Percentiles rank a stretch among this genome's conserved stretches.
Evolutionary conservation across 2,329 filamentous ascomycete genomes (phyloP).

Genomic region (Botrytis fragariae): DNA sequence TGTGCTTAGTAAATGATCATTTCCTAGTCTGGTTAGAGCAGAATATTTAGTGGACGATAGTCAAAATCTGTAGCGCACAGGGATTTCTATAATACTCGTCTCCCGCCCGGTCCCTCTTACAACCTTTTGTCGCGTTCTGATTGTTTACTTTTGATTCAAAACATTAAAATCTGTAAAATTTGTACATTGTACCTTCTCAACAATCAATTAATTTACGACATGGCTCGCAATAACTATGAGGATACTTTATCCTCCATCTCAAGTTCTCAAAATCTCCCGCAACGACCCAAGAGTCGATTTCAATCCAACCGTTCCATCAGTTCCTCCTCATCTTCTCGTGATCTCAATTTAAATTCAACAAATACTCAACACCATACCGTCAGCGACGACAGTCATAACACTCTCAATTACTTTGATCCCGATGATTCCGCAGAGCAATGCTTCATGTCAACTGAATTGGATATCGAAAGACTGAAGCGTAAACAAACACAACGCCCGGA

Average conservation of each 20-base stretch:
- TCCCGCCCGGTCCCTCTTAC: background rate
- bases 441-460: slow-evolving; percentile 12
- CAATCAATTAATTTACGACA: background rate
- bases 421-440: slow-evolving; percentile 13
- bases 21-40: background rate
- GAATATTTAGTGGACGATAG: background rate
- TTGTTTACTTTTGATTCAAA: slow-evolving; percentile 8
- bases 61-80: background rate
- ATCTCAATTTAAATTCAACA: slow-evolving; percentile 4
- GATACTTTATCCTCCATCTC: slow-evolving; percentile 14
- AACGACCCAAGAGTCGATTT: slow-evolving; percentile 14
- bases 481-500: slow-evolving; percentile 28
- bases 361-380: slow-evolving; percentile 16
- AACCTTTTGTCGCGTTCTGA: background rate
- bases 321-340: slow-evolving; percentile 6
- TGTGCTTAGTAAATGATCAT: background rate
- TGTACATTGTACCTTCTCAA: slow-evolving; percentile 4
- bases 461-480: slow-evolving; percentile 8
- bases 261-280: slow-evolving; percentile 4
- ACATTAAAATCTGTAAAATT: background rate
- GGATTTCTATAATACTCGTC: slow-evolving; percentile 9
- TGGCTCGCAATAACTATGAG: slow-evolving; percentile 4
- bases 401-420: slow-evolving; percentile 6
- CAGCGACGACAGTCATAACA: background rate
- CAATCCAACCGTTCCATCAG: background rate